Base-by-base conservation (phyloP, 805 yeast species). In the Wickerhamiella slavikovae region DNA sequence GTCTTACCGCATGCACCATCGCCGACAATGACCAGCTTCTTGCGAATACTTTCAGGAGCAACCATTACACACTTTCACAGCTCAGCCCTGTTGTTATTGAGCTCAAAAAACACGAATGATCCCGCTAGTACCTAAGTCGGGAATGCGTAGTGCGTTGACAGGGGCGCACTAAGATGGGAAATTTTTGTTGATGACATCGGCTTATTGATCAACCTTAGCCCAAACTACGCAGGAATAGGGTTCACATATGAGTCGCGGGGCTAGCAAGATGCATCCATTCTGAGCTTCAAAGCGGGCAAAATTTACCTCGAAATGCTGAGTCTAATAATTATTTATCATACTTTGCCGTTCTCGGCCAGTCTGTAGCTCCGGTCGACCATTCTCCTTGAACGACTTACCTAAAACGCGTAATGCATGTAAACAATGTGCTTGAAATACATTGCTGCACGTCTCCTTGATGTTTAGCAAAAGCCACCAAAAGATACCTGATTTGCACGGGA, bases 1-100 rank as follows among this genome's bases (percentile, higher is more conserved):
- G 94, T 82, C 52, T 80, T 80, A 61, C 94, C 94, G 63, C 93
- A 82, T 34, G 93, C 93, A 69, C 94, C 94, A 55, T 80, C 94
- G 55, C 94, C 94, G 33, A 80, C 93, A 49, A 82, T 78, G 53
- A 82, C 94, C 49, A 80, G 66, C 58, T 80, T 80, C 41, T 40
- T 43, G 29, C 47, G 39, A 34, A 42, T 41, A 40, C 38, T 35
- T 37, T 39, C 36, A 38, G 38, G 36, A 35, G 37, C 42, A 37
- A 20, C 32, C 32, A 29, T 60, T 17, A 19, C 15, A 33, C 3
- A 14, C n/a, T 16, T 28, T 17, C 3, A 4, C 7, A 8, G 12
- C n/a, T n/a, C n/a, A n/a, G n/a, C n/a, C n/a, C n/a, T n/a, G n/a
- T n/a, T n/a, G 8, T 22, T n/a, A 14, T 8, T n/a, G 12, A 22